phyloP scores from a whole-genome alignment of 805 yeast genomes.

The Monosporozyma aquatica region DNA sequence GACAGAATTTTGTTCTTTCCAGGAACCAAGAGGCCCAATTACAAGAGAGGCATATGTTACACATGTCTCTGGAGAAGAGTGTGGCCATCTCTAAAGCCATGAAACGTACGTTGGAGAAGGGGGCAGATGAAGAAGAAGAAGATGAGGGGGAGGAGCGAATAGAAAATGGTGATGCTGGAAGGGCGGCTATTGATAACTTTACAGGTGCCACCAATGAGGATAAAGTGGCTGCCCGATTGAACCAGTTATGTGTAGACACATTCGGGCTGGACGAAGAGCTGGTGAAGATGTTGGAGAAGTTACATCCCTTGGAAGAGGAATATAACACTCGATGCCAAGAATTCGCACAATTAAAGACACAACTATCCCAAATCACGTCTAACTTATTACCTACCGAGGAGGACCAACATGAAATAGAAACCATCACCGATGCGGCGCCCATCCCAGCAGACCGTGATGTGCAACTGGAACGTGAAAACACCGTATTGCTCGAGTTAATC shows the following conservation, averaged over 20 bases:
- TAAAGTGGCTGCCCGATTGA: background rate
- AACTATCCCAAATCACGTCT: background rate
- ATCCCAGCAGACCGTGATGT: background rate
- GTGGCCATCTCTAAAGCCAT: slow-evolving; percentile 16
- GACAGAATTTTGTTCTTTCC: background rate
- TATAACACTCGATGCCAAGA: background rate
- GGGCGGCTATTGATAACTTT: slow-evolving; percentile 3
- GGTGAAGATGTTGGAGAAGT: background rate
- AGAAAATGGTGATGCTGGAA: too few relatives aligned
- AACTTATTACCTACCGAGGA: background rate
- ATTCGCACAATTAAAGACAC: background rate
- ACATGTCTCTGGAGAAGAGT: slow-evolving; percentile 19
- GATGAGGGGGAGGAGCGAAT: background rate
- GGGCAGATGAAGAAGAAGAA: background rate
- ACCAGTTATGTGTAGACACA: background rate
- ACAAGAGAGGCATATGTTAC: slow-evolving; percentile 5
- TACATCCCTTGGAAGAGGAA: background rate
- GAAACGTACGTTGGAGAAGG: background rate
- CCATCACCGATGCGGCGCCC: background rate
- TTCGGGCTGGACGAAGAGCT: background rate
- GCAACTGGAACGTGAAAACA: background rate
- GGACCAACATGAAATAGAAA: background rate
- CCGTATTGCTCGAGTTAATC: background rate
- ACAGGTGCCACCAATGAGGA: background rate
- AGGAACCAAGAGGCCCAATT: slow-evolving; percentile 5